Percentiles rank a stretch among this genome's conserved stretches.
phyloP scores from a whole-genome alignment of 1,284 basidiomycete species.

The Malassezia nana region DNA sequence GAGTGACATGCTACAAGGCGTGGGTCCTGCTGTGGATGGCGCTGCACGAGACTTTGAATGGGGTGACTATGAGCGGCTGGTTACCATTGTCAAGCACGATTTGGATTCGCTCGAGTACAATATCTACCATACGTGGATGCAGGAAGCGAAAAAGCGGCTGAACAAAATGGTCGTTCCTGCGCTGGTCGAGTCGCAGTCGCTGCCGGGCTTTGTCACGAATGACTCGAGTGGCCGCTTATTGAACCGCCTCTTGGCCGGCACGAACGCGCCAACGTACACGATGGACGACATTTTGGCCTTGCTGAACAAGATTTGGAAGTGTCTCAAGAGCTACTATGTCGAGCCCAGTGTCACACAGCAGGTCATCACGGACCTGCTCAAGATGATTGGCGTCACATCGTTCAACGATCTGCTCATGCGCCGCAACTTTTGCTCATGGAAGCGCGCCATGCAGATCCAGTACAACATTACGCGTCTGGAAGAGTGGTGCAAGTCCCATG shows the following conservation, averaged over 20 bases:
- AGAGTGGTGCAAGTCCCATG: conserved; percentile 58
- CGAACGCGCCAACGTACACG: conserved; percentile 75
- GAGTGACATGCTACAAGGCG: conserved; percentile 93
- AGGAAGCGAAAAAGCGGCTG: conserved; percentile 91
- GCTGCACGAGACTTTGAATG: conserved; percentile 86
- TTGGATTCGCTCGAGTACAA: conserved; percentile 97
- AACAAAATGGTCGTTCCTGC: conserved; percentile 98
- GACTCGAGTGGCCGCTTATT: conserved; percentile 87
- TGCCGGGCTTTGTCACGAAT: conserved; percentile 93
- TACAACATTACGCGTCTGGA: conserved; percentile 63
- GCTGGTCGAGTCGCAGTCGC: conserved; percentile 88
- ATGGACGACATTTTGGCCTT: conserved; percentile 98
- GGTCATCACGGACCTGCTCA: conserved; percentile 88
- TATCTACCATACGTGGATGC: conserved; percentile 99
- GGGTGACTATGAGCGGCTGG: conserved; percentile 90
- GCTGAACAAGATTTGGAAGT: conserved; percentile 96
- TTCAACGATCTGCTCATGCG: conserved; percentile 99
- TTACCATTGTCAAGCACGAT: conserved; percentile 96
- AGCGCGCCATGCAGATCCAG: conserved; percentile 59
- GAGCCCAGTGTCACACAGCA: conserved; percentile 96
- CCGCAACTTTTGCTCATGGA: conserved; percentile 99
- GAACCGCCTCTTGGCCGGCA: conserved; percentile 70
- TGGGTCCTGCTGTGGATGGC: conserved; percentile 82
- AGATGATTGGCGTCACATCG: conserved; percentile 89
- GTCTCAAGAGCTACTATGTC: conserved; percentile 96